Conservation (phyloP, 2,329 filamentous ascomycete species). For the Hymenoscyphus infarciens region DNA sequence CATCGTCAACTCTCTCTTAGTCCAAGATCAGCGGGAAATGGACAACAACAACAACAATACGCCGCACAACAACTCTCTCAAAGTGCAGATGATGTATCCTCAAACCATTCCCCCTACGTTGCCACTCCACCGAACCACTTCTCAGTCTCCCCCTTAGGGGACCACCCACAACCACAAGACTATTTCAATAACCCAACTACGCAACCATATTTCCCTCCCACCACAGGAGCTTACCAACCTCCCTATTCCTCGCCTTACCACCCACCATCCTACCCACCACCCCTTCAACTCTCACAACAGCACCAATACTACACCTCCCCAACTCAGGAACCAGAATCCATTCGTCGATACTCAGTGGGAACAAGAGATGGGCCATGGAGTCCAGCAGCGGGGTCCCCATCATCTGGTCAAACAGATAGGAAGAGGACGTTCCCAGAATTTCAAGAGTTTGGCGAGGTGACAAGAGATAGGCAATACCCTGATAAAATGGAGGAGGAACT, state of each 20-base stretch:
- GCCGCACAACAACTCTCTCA: not conserved
- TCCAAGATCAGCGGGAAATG: not conserved
- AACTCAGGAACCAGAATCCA: not conserved
- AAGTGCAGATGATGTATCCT: not conserved
- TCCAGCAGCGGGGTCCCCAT: not conserved
- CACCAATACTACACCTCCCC: not conserved
- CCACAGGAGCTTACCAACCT: not conserved
- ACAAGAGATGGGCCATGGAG: not conserved
- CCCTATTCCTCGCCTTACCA: not conserved
- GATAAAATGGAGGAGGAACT: not conserved
- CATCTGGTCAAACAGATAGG: not conserved
- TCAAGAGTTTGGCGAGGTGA: not conserved
- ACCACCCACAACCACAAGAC: not conserved
- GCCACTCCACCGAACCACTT: not conserved
- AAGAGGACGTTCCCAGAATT: not conserved
- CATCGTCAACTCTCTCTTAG: not conserved
- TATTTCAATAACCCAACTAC: not conserved
- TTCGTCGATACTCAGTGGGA: not conserved
- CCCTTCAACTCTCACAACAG: not conserved
- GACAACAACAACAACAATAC: not conserved
- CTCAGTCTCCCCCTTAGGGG: not conserved
- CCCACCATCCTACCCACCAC: not conserved
- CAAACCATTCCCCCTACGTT: not conserved
- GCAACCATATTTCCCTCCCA: not conserved
- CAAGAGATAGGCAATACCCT: not conserved